Conservation (phyloP, 306 rosid species). For the Dicorynia guianensis region DNA sequence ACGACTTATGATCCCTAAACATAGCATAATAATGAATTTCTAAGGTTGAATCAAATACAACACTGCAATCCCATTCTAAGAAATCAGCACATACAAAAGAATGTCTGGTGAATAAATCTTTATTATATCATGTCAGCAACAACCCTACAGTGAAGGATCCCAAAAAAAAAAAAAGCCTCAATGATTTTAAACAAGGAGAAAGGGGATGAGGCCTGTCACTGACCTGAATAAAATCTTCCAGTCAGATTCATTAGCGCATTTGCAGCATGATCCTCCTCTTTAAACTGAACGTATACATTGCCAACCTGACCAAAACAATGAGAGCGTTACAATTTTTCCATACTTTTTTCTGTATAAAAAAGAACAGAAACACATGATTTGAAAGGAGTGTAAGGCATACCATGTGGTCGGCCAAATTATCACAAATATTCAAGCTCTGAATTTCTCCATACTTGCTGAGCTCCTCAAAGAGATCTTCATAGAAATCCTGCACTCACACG, state of each 20-base stretch:
- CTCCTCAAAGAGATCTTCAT: constrained; percentile 97
- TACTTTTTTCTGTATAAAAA: neutral
- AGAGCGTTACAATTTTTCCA: neutral
- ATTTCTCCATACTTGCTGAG: constrained; percentile 89
- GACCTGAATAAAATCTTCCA: constrained; percentile 95
- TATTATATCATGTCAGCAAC: neutral
- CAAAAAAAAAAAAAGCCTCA: neutral
- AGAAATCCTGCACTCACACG: constrained; percentile 65
- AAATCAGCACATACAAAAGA: neutral
- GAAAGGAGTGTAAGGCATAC: constrained; percentile 36
- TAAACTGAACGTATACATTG: constrained; percentile 82
- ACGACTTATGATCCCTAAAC: neutral
- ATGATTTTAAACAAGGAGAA: neutral
- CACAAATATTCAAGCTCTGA: constrained; percentile 97
- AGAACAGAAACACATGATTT: neutral
- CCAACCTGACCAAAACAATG: constrained; percentile 67
- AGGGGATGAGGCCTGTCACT: no score
- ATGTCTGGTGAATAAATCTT: neutral
- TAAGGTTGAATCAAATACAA: neutral
- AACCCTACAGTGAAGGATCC: neutral
- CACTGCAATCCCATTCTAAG: neutral
- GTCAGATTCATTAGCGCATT: constrained; percentile 85
- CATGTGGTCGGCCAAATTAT: constrained; percentile 98
- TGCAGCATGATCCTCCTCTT: constrained; percentile 97
- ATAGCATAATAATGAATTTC: no score